A percentile compares a stretch with the other conserved stretches of the same genome.
These are phyloP conservation scores for Perkinsus olseni DNA, from an alignment of 169 alveolate genomes.

Conservation along the genomic window DNA sequence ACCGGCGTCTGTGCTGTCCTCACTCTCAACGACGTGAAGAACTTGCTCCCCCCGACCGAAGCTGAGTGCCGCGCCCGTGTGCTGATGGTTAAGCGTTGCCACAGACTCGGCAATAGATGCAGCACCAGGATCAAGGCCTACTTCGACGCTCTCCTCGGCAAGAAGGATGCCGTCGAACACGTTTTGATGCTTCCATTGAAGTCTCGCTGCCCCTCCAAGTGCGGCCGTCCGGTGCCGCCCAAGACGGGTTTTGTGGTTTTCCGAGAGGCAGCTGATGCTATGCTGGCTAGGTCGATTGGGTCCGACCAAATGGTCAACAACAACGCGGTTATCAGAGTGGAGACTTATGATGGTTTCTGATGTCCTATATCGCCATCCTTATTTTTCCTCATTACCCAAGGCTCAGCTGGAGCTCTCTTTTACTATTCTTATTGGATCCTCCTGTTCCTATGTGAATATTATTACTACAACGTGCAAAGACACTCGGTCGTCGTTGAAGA, in stretches of 20 bases:
- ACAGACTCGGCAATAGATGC: neutral
- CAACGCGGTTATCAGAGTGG: neutral
- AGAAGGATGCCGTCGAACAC: neutral
- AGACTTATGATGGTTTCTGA: neutral
- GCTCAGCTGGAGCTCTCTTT: neutral
- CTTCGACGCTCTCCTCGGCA: neutral
- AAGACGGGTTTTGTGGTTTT: neutral
- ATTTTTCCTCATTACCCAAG: too few relatives aligned
- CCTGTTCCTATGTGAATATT: neutral
- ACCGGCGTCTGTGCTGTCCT: neutral
- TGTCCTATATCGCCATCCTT: neutral
- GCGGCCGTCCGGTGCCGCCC: neutral
- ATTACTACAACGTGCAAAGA: neutral
- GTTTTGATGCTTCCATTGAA: neutral
- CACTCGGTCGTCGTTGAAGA: neutral
- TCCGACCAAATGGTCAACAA: neutral
- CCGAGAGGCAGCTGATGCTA: neutral
- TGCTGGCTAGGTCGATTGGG: neutral
- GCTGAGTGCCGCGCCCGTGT: neutral
- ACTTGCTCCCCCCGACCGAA: neutral
- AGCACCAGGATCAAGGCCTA: neutral
- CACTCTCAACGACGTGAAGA: neutral
- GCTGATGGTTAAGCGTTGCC: neutral
- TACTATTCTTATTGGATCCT: neutral
- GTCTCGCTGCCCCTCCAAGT: neutral